Conservation (phyloP, 1,284 basidiomycete genomes). For the Moesziomyces aphidis region DNA sequence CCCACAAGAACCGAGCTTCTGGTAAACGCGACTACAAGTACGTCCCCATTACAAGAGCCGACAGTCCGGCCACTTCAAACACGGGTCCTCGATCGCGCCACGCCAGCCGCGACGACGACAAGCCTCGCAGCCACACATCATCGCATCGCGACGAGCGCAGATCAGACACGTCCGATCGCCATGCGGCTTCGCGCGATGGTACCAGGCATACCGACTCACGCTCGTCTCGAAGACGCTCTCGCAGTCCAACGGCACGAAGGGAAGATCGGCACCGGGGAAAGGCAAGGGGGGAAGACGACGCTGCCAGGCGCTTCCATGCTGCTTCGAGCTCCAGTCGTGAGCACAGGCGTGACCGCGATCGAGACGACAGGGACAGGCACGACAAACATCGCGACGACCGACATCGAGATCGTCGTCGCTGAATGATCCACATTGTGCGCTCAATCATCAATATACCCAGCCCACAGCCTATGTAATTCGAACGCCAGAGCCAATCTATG, state of each 20-base stretch:
- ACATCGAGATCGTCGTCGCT: conserved; percentile 21
- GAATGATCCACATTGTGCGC: neutral
- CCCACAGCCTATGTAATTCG: too few relatives aligned
- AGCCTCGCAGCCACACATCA: conserved; percentile 10
- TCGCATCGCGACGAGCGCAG: conserved; percentile 26
- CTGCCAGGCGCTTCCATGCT: conserved; percentile 8
- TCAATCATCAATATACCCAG: too few relatives aligned
- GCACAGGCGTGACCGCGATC: conserved; percentile 44
- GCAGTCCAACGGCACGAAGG: conserved; percentile 12
- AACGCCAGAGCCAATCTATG: too few relatives aligned
- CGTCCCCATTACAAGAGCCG: conserved; percentile 78
- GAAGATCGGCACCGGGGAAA: conserved; percentile 35
- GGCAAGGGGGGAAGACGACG: conserved; percentile 12
- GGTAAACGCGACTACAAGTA: conserved; percentile 76
- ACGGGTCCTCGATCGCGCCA: conserved; percentile 15
- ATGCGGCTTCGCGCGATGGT: conserved; percentile 1
- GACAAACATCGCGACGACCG: conserved; percentile 30
- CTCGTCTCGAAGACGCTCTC: conserved; percentile 20
- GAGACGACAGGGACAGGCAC: conserved; percentile 16
- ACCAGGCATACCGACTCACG: conserved; percentile 32
- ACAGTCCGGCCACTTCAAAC: conserved; percentile 55
- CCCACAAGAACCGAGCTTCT: conserved; percentile 69
- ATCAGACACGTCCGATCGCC: conserved; percentile 46
- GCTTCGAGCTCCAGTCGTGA: conserved; percentile 36
- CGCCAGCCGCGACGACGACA: conserved; percentile 11